Percentiles rank a stretch among this genome's conserved stretches.
These are phyloP conservation scores for Mucor saturninus DNA, from an alignment of 371 early-diverging fungal genomes.

Conservation along the genomic window DNA sequence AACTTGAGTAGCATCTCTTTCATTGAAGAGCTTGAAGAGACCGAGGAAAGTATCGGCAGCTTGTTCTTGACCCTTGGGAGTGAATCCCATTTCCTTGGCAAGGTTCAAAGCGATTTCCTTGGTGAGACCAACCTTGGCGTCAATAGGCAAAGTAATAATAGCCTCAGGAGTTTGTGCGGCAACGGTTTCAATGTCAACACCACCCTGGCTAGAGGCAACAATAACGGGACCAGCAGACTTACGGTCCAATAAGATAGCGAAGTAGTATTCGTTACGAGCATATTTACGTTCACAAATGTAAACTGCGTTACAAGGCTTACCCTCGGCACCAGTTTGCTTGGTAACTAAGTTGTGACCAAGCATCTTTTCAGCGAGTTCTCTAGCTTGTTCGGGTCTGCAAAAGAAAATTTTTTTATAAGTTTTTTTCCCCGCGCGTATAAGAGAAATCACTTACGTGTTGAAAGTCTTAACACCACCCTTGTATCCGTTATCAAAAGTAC, in stretches of 20 bases:
- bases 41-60: slow-evolving; percentile 92
- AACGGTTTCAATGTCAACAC: slow-evolving; percentile 97
- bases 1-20: slow-evolving; percentile 96
- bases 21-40: slow-evolving; percentile 94
- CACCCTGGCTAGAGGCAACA: slow-evolving; percentile 96
- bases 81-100: slow-evolving; percentile 78
- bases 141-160: slow-evolving; percentile 82
- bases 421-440: background rate
- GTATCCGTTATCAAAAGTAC: slow-evolving; percentile 91
- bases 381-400: slow-evolving; percentile 84
- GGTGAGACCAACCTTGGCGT: slow-evolving; percentile 72
- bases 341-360: slow-evolving; percentile 95
- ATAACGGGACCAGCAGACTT: slow-evolving; percentile 92
- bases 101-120: slow-evolving; percentile 59
- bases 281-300: slow-evolving; percentile 96
- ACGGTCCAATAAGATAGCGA: slow-evolving; percentile 98
- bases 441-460: slow-evolving; percentile 74
- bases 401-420: slow-evolving; percentile 13
- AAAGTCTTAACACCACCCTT: slow-evolving; percentile 96
- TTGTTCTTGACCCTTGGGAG: slow-evolving; percentile 75
- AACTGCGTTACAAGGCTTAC: slow-evolving; percentile 93
- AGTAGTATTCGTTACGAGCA: slow-evolving; percentile 96
- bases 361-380: slow-evolving; percentile 93
- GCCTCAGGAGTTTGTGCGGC: slow-evolving; percentile 95
- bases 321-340: slow-evolving; percentile 97